A percentile compares a stretch with the other conserved stretches of the same genome.
Evolutionary conservation across 352 stramenopile species (phyloP).

Genomic region (Globisporangium polare): DNA sequence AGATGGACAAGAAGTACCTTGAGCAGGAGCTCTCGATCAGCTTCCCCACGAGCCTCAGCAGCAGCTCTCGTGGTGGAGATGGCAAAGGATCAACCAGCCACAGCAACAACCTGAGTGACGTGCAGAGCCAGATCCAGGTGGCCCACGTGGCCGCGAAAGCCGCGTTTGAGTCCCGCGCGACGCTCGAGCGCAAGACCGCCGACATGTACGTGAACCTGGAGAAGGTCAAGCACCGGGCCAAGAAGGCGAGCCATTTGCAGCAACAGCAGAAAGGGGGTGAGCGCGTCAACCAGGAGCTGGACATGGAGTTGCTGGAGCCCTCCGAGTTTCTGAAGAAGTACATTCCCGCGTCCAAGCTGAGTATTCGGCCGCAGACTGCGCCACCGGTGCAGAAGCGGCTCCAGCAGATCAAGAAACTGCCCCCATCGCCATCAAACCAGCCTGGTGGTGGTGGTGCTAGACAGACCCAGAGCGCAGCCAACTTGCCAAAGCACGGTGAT

Average conservation of each 20-base stretch:
- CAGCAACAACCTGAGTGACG: slow-evolving; percentile 20
- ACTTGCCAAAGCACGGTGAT: not conserved
- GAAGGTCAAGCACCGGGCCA: slow-evolving; percentile 9
- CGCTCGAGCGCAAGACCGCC: slow-evolving; percentile 38
- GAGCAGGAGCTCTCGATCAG: slow-evolving; percentile 50
- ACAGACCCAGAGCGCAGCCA: slow-evolving; percentile 1
- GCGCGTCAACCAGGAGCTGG: not conserved
- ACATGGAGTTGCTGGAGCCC: slow-evolving; percentile 25
- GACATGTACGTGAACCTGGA: slow-evolving; percentile 62
- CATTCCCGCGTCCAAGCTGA: slow-evolving; percentile 28
- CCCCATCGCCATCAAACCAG: not conserved
- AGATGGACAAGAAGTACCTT: slow-evolving; percentile 59
- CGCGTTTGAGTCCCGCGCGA: slow-evolving; percentile 31
- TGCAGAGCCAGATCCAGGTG: slow-evolving; percentile 37
- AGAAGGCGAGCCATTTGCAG: slow-evolving; percentile 1
- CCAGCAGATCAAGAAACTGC: slow-evolving; percentile 1
- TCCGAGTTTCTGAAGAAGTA: slow-evolving; percentile 55
- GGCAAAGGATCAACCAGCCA: not conserved
- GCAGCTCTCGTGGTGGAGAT: not conserved
- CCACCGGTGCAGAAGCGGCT: slow-evolving; percentile 12
- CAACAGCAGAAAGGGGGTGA: not conserved
- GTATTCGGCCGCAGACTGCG: slow-evolving; percentile 42
- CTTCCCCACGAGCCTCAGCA: slow-evolving; percentile 22
- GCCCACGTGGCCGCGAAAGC: slow-evolving; percentile 39
- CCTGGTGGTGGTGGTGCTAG: not conserved